phyloP scores from a whole-genome alignment of 75 land plant genomes.

The Cunninghamia lanceolata region DNA sequence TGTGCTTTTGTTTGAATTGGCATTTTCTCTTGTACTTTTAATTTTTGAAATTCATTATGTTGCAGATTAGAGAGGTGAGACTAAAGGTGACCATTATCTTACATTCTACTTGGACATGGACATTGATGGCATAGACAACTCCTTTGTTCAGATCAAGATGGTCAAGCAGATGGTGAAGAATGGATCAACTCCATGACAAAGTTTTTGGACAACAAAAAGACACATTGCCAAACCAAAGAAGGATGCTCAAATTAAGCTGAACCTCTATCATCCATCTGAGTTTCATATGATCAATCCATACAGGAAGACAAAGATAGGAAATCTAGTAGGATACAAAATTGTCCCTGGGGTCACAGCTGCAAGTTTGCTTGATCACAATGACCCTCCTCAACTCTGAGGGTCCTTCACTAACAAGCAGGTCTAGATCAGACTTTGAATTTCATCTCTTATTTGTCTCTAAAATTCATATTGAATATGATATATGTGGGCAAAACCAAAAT shows the following conservation, averaged over 20 bases:
- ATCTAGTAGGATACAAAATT: slow-evolving; percentile 78
- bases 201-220: slow-evolving; percentile 47
- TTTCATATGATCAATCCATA: slow-evolving; percentile 69
- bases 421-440: not conserved
- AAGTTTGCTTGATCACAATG: slow-evolving; percentile 56
- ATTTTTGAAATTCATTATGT: not conserved
- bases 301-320: slow-evolving; percentile 64
- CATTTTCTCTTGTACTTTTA: not conserved
- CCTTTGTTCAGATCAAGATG: slow-evolving; percentile 66
- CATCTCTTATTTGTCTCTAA: not conserved
- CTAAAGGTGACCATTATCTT: slow-evolving; percentile 76
- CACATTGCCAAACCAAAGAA: slow-evolving; percentile 71
- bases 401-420: slow-evolving; percentile 84
- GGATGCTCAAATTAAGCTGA: slow-evolving; percentile 71
- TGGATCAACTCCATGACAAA: slow-evolving; percentile 50
- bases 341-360: slow-evolving; percentile 77
- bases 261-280: slow-evolving; percentile 64
- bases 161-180: slow-evolving; percentile 23
- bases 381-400: slow-evolving; percentile 70
- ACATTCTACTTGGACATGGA: slow-evolving; percentile 82
- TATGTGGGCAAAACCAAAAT: not conserved
- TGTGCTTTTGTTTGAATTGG: no score
- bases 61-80: slow-evolving; percentile 62
- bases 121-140: slow-evolving; percentile 76
- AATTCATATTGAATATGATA: not conserved